Conservation (phyloP, 2,329 filamentous ascomycete species). For the Volutella citrinella region DNA sequence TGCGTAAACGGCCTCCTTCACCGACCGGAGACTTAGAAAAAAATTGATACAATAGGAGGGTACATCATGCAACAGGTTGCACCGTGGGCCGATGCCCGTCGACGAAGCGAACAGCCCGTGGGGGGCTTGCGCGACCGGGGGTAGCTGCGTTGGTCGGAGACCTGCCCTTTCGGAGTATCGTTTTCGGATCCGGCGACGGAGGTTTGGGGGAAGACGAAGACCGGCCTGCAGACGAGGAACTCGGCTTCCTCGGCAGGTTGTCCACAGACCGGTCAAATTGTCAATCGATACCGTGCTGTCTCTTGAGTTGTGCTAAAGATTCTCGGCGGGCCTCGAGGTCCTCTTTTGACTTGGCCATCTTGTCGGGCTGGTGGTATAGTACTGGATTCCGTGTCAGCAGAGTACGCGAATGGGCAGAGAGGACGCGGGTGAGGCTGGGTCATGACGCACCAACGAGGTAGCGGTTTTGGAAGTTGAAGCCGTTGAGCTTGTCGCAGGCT, state of each 20-base stretch:
- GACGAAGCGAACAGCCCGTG: conserved; percentile 40
- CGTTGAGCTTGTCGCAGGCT: conserved; percentile 99
- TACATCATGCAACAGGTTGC: conserved; percentile 36
- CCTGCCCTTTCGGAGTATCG: conserved; percentile 43
- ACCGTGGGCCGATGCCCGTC: conserved; percentile 37
- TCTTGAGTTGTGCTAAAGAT: conserved; percentile 97
- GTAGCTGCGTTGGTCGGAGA: conserved; percentile 32
- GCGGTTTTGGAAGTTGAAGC: conserved; percentile 99
- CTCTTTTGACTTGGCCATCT: conserved; percentile 80
- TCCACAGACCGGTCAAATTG: conserved; percentile 69
- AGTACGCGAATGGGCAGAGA: too few relatives aligned
- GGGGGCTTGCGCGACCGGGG: conserved; percentile 34
- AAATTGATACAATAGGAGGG: conserved; percentile 19
- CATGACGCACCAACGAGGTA: conserved; percentile 94
- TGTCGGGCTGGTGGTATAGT: conserved; percentile 63
- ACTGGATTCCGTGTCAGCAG: conserved; percentile 37
- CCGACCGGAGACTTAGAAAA: conserved; percentile 2
- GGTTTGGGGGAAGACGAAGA: conserved; percentile 47
- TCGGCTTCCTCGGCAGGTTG: conserved; percentile 40
- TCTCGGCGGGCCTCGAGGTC: conserved; percentile 92
- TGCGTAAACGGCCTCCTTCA: conserved; percentile 3
- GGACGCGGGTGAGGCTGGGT: too few relatives aligned
- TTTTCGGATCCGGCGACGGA: conserved; percentile 39
- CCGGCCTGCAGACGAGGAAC: conserved; percentile 58
- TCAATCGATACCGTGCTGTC: conserved; percentile 98